phyloP scores from a whole-genome alignment of 2,329 filamentous ascomycete species.

The Verticillium klebahnii region DNA sequence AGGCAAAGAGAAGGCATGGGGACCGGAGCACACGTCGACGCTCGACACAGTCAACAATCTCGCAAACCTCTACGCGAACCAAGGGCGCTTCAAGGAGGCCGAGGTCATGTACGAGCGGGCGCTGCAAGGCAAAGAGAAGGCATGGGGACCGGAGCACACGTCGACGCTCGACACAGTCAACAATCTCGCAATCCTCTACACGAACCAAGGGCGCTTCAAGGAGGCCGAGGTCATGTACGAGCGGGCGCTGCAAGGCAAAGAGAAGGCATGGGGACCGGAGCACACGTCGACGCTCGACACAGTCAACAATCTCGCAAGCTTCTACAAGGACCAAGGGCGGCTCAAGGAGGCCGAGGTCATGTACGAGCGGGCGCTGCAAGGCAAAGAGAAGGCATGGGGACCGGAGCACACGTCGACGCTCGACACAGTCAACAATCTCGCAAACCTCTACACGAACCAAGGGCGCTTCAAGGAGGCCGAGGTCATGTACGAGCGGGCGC shows the following conservation, averaged over 20 bases:
- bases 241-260: slow-evolving; percentile 20
- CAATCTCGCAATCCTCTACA: too few relatives aligned
- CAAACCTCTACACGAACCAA: slow-evolving; percentile 18
- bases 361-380: slow-evolving; percentile 21
- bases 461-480: slow-evolving; percentile 19
- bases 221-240: slow-evolving; percentile 21
- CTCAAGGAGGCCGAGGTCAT: slow-evolving; percentile 19
- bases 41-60: too few relatives aligned
- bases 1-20: too few relatives aligned
- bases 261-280: slow-evolving; percentile 14
- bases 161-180: too few relatives aligned
- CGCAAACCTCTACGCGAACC: too few relatives aligned
- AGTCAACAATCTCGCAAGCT: slow-evolving; percentile 20
- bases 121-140: too few relatives aligned
- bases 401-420: slow-evolving; percentile 5
- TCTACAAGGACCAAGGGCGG: slow-evolving; percentile 18
- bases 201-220: slow-evolving; percentile 13
- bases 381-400: slow-evolving; percentile 18
- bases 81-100: too few relatives aligned
- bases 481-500: slow-evolving; percentile 20
- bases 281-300: slow-evolving; percentile 15
- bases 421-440: slow-evolving; percentile 14
- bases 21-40: too few relatives aligned
- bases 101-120: too few relatives aligned
- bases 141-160: too few relatives aligned